Percentiles rank a stretch among this genome's conserved stretches.
Evolutionary conservation across 116 monocot genomes (phyloP).

Genomic region (Dioscorea cayenensis): DNA sequence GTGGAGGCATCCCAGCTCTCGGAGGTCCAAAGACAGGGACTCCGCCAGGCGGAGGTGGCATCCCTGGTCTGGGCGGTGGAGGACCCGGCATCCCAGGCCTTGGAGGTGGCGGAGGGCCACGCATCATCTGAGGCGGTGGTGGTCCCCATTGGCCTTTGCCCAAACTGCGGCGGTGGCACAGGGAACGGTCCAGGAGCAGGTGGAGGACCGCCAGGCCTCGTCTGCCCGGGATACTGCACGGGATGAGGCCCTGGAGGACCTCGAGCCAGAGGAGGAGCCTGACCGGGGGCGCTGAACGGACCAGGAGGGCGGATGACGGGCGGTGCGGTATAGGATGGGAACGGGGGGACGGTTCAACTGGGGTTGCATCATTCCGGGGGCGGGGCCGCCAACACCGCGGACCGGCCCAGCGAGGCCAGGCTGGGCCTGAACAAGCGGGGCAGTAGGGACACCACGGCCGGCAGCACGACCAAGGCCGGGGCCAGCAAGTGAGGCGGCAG

Average conservation of each 20-base stretch:
- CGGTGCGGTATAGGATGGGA: slow-evolving; percentile 56
- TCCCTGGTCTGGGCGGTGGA: slow-evolving; percentile 50
- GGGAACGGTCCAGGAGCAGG: slow-evolving; percentile 30
- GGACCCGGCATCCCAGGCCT: slow-evolving; percentile 77
- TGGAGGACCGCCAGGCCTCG: slow-evolving; percentile 33
- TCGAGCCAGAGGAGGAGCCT: slow-evolving; percentile 31
- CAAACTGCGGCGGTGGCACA: slow-evolving; percentile 46
- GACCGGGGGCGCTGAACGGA: slow-evolving; percentile 15
- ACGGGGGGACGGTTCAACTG: slow-evolving; percentile 58
- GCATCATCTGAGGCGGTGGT: slow-evolving; percentile 41
- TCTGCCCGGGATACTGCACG: slow-evolving; percentile 17
- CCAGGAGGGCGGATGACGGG: slow-evolving; percentile 56
- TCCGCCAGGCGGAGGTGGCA: slow-evolving; percentile 68
- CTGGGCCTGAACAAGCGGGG: slow-evolving; percentile 65
- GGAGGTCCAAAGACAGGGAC: slow-evolving; percentile 64
- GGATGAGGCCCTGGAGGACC: slow-evolving; percentile 20
- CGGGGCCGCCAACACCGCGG: slow-evolving; percentile 81
- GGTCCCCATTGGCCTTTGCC: slow-evolving; percentile 59
- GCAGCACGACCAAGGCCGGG: slow-evolving; percentile 76
- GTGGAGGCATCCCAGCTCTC: slow-evolving; percentile 77
- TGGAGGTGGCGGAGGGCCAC: slow-evolving; percentile 24
- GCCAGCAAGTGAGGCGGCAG: slow-evolving; percentile 28
- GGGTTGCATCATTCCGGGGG: slow-evolving; percentile 94
- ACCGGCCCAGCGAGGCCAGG: slow-evolving; percentile 86
- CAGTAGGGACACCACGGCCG: slow-evolving; percentile 82